Base-by-base conservation (phyloP, 2,329 filamentous ascomycete species). In the Colletotrichum falcatum region DNA sequence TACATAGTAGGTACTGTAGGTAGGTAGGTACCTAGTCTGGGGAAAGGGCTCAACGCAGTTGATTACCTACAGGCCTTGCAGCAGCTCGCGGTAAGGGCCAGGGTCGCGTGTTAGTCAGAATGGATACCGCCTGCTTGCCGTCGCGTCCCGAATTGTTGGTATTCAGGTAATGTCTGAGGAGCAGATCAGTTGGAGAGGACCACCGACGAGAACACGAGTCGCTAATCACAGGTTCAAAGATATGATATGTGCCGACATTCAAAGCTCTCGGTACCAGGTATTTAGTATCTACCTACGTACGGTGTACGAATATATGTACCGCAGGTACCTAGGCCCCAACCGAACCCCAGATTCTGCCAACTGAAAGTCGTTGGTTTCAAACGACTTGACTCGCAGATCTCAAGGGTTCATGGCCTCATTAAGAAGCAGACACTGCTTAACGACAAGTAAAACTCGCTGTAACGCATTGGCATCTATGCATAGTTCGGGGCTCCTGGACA, bases 301-400 rank as follows among this genome's bases (percentile, higher is more conserved):
- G n/a, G n/a, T 4, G 39, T 42, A 18, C 35, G 2, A 35, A 5
- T 11, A 33, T 9, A 9, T 39, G 37, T 20, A 42, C 16, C 18
- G 5, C 12, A n/a, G 37, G 37, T 16, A 39, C 37, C 14, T 42
- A 44, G 42, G 42, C 56, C 23, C 48, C 48, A 8, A 46, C 61
- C 48, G 6, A 46, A 66, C 64, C 64, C 64, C 48, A 35, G 55
- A 66, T 66, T 48, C 44, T 28, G 44, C 46, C 46, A 35, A 30
- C 63, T 39, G 35, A n/a, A 30, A 37, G 20, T 37, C 30, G 28
- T 39, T 28, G 39, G 55, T 37, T n/a, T n/a, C n/a, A n/a, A n/a
- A n/a, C 33, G 30, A 37, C 44, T 61, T 44, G 35, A 54, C 48
- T 61, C 28, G 35, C 51, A 66, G 46, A 54, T 61, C 35, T n/a